phyloP scores from a whole-genome alignment of 73 alveolate species.

The Effrenium voratum region DNA sequence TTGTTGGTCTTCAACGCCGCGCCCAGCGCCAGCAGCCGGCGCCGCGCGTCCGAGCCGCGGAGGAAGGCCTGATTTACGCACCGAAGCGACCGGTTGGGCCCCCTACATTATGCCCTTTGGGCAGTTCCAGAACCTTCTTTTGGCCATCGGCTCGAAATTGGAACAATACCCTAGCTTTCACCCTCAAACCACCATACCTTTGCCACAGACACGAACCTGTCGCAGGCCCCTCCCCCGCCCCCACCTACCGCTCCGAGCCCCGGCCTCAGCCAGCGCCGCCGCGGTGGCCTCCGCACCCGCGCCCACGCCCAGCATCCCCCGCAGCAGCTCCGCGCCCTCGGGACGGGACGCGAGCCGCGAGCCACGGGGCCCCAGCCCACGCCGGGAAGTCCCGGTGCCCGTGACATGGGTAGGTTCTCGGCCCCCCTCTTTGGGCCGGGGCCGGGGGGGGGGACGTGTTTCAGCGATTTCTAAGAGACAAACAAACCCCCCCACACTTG shows the following conservation, averaged over 20 bases:
- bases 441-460: too few species aligned
- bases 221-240: too few species aligned
- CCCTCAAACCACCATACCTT: too few species aligned
- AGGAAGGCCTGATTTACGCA: constrained; percentile 2
- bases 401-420: neutral
- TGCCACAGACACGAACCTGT: too few species aligned
- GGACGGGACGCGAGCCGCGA: neutral
- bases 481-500: too few species aligned
- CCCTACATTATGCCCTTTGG: too few species aligned
- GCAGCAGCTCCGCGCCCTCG: constrained; percentile 29
- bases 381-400: neutral
- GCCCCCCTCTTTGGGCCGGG: neutral
- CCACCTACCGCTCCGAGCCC: neutral
- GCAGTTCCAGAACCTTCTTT: too few species aligned
- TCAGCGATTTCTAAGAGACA: too few species aligned
- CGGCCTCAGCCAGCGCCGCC: constrained; percentile 31
- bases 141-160: too few species aligned
- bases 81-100: too few species aligned
- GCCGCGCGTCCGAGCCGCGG: constrained; percentile 6
- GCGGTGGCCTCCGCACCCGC: neutral
- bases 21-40: constrained; percentile 49
- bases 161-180: too few species aligned
- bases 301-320: constrained; percentile 23
- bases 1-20: constrained; percentile 71
- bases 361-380: neutral